Conservation (phyloP, 768 basidiomycete species). For the Lactarius tabidus region DNA sequence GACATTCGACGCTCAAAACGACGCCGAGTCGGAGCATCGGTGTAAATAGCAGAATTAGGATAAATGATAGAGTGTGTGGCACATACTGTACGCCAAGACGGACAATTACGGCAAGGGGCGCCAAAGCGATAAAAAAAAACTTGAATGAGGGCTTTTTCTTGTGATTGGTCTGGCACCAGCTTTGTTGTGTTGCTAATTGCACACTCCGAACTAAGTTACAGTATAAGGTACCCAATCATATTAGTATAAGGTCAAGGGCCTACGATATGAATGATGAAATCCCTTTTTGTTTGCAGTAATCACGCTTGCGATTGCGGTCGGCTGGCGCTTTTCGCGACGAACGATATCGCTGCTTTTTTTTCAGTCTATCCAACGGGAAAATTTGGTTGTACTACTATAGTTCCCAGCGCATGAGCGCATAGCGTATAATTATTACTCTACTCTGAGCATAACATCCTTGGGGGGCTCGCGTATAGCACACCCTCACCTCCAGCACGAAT, state of each 20-base stretch:
- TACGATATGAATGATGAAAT: too few species aligned
- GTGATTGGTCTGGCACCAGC: background rate
- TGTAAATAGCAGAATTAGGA: background rate
- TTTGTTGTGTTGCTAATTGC: background rate
- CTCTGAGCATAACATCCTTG: background rate
- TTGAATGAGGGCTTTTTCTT: background rate
- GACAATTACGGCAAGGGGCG: background rate
- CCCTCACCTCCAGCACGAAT: background rate
- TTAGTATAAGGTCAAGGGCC: too few species aligned
- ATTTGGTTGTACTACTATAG: background rate
- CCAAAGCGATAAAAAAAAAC: background rate
- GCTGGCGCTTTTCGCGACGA: background rate
- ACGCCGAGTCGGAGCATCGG: background rate
- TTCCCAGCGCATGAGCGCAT: background rate
- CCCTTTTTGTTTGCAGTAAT: background rate
- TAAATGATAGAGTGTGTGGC: background rate
- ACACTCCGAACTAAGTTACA: too few species aligned
- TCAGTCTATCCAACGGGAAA: background rate
- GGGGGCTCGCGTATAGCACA: background rate
- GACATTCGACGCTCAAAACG: background rate
- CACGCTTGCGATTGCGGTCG: background rate
- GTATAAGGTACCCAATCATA: too few species aligned
- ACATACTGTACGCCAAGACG: background rate
- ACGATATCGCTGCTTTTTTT: background rate
- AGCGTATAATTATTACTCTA: background rate